Evolutionary conservation across 257 asterid genomes (phyloP).

Genomic region (Catharanthus roseus): DNA sequence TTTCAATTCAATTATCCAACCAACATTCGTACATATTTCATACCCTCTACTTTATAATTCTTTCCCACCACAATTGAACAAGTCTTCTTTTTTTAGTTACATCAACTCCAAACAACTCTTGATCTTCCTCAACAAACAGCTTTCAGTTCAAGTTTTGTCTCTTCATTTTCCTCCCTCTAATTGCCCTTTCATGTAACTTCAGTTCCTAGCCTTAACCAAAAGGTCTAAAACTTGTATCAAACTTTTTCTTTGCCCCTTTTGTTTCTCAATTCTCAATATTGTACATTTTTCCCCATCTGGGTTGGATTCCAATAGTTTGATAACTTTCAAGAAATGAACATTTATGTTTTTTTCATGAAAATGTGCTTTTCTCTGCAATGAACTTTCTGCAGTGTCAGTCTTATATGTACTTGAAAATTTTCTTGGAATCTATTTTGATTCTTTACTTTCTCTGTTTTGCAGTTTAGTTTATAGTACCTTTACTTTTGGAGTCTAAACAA

Average conservation of each 20-base stretch:
- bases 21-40: neutral
- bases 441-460: neutral
- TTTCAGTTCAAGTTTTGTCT: conserved; percentile 11
- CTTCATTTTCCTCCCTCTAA: neutral
- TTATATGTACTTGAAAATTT: neutral
- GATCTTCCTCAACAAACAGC: conserved; percentile 18
- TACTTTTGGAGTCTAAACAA: neutral
- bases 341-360: neutral
- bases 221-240: neutral
- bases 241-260: neutral
- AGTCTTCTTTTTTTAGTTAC: conserved; percentile 24
- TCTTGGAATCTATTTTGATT: neutral
- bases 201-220: neutral
- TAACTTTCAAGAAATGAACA: neutral
- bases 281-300: neutral
- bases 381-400: neutral
- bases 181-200: conserved; percentile 1
- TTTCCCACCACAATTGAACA: conserved; percentile 9
- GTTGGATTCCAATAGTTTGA: neutral
- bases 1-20: neutral
- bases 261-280: no score
- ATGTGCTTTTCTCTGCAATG: neutral
- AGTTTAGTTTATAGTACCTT: neutral
- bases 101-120: conserved; percentile 46
- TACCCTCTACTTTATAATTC: neutral